These are phyloP conservation scores for Phytophthora pini DNA, from an alignment of 352 stramenopile genomes.

Conservation along the genomic window DNA sequence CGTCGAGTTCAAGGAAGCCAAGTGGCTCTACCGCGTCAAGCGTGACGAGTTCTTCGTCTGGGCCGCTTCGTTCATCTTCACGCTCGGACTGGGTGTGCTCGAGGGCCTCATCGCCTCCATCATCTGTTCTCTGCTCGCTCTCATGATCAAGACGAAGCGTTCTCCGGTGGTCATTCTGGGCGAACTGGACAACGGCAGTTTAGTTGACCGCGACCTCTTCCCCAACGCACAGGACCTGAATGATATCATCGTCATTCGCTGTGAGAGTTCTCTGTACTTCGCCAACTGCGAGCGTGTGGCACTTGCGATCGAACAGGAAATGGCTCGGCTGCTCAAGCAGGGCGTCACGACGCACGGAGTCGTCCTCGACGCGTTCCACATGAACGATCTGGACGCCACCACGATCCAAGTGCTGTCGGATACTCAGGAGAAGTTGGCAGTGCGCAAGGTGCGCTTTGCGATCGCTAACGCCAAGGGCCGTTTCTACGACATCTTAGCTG, in stretches of 20 bases:
- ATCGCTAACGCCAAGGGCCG: slow-evolving; percentile 52
- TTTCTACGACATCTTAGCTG: slow-evolving; percentile 44
- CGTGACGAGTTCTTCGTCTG: slow-evolving; percentile 67
- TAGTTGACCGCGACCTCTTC: slow-evolving; percentile 46
- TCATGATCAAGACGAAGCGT: slow-evolving; percentile 65
- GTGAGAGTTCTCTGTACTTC: slow-evolving; percentile 67
- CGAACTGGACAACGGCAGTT: slow-evolving; percentile 43
- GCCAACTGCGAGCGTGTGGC: slow-evolving; percentile 63
- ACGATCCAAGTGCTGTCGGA: slow-evolving; percentile 67
- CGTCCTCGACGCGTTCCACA: slow-evolving; percentile 50
- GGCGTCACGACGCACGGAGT: slow-evolving; percentile 42
- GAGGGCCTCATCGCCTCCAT: slow-evolving; percentile 59
- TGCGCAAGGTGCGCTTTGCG: slow-evolving; percentile 43
- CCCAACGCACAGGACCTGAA: slow-evolving; percentile 28
- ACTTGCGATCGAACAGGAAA: slow-evolving; percentile 46
- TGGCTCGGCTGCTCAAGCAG: slow-evolving; percentile 28
- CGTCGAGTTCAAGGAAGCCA: slow-evolving; percentile 88
- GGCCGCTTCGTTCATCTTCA: slow-evolving; percentile 56
- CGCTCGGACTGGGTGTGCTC: slow-evolving; percentile 55
- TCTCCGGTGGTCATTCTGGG: slow-evolving; percentile 46
- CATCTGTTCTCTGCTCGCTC: slow-evolving; percentile 56
- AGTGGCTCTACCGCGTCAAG: slow-evolving; percentile 76
- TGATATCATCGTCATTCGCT: slow-evolving; percentile 49
- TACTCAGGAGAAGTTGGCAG: slow-evolving; percentile 59
- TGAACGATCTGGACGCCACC: slow-evolving; percentile 71